Evolutionary conservation across 192 early-diverging fungal genomes (phyloP).

Genomic region (Umbelopsis ramanniana): DNA sequence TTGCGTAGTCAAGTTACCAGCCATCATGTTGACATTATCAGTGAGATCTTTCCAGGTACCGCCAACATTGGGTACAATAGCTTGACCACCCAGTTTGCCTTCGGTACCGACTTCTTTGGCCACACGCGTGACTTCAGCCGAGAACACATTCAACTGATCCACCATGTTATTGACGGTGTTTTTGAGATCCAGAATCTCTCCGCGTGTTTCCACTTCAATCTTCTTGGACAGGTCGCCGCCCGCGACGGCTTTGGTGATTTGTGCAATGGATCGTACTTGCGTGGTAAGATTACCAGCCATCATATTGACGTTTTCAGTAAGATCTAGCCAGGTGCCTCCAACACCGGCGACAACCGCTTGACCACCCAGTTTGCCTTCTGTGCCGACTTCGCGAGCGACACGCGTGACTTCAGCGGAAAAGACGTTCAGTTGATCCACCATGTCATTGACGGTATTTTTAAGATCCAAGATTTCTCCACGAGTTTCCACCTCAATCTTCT

Average conservation of each 20-base stretch:
- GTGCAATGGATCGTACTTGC: slow-evolving; percentile 63
- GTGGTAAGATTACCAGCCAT: slow-evolving; percentile 67
- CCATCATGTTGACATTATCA: slow-evolving; percentile 68
- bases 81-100: slow-evolving; percentile 64
- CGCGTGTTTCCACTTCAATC: slow-evolving; percentile 48
- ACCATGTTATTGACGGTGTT: slow-evolving; percentile 63
- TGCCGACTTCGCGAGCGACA: slow-evolving; percentile 68
- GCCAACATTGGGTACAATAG: slow-evolving; percentile 51
- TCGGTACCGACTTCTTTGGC: slow-evolving; percentile 66
- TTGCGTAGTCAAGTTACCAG: slow-evolving; percentile 63
- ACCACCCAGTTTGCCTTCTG: slow-evolving; percentile 74
- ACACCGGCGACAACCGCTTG: slow-evolving; percentile 58
- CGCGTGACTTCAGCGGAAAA: slow-evolving; percentile 67
- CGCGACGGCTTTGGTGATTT: slow-evolving; percentile 61
- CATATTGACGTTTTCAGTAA: slow-evolving; percentile 64
- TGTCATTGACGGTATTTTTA: slow-evolving; percentile 64
- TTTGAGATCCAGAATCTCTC: slow-evolving; percentile 64
- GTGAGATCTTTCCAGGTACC: slow-evolving; percentile 66
- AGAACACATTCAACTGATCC: slow-evolving; percentile 56
- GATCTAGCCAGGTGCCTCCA: slow-evolving; percentile 61
- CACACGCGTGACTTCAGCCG: slow-evolving; percentile 60
- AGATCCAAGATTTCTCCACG: slow-evolving; percentile 60
- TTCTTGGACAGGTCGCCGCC: slow-evolving; percentile 61
- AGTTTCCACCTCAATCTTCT: slow-evolving; percentile 53
- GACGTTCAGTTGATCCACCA: slow-evolving; percentile 60